These are phyloP conservation scores for Arxiozyma heterogenica DNA, from an alignment of 1,139 yeast genomes.

Conservation along the genomic window DNA sequence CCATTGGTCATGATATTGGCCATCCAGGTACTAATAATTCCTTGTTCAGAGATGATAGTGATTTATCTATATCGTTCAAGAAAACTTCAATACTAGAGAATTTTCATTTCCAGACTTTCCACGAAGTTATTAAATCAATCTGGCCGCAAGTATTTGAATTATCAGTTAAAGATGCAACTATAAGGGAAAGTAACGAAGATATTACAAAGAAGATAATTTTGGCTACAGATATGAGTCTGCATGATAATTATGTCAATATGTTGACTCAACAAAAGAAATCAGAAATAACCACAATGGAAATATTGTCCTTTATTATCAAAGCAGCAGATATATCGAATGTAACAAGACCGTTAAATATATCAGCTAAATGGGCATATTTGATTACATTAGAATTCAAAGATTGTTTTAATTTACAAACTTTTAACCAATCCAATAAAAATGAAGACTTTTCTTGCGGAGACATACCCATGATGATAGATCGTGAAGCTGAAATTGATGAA, in stretches of 20 bases:
- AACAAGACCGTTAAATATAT: conserved; percentile 64
- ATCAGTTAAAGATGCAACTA: not conserved
- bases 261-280: conserved; percentile 10
- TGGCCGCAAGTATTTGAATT: conserved; percentile 49
- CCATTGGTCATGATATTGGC: conserved; percentile 91
- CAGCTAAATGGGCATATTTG: conserved; percentile 80
- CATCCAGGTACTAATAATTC: conserved; percentile 92
- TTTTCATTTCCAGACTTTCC: conserved; percentile 70
- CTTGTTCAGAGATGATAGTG: conserved; percentile 52
- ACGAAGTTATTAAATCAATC: conserved; percentile 45
- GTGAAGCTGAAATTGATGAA: conserved; percentile 3
- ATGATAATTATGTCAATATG: conserved; percentile 54
- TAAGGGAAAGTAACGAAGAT: conserved; percentile 7
- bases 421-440: conserved; percentile 8
- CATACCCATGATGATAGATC: not conserved
- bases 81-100: conserved; percentile 71
- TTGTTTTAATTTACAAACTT: conserved; percentile 38
- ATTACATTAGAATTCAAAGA: conserved; percentile 71
- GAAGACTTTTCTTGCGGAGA: not conserved
- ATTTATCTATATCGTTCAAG: conserved; percentile 53
- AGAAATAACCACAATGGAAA: conserved; percentile 15
- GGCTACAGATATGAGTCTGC: conserved; percentile 94
- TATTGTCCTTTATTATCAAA: conserved; percentile 66
- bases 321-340: conserved; percentile 95
- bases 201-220: conserved; percentile 39